Evolutionary conservation across 371 early-diverging fungal species (phyloP), one percentile per base, ranked within the genome.

Genomic region (Nematocida sp.): DNA sequence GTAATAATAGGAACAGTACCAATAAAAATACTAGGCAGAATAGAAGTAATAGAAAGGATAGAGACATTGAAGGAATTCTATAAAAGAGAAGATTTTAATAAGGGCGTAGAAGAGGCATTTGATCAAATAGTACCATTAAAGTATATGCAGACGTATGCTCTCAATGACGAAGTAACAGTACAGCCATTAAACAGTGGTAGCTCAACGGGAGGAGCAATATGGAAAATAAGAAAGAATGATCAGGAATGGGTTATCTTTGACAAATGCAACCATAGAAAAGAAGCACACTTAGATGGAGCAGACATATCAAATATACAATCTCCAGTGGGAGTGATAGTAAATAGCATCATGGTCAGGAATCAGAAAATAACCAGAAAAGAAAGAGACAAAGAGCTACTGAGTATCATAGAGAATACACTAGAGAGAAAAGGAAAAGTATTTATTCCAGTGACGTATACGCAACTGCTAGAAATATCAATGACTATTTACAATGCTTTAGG

Each of bases 131-230:
- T 86, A 0, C 81, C 87, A 17, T 83, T 98, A 37, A 86, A 93
- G 75, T 95, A 93, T 82, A 89, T 88, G 5, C 96, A 98, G 79
- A 91, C 93, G 0, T 87, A 85, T 55, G 83, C 88, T 7, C 89
- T 91, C 65, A 88, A 87, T 81, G 84, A 87, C 58, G 90, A 90
- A 5, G 90, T 96, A 13, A 87, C 87, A 0, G 87, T 96, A 47
- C 90, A 91, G 9, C 91, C 96, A 1, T 90, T 89, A 80, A 85
- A 89, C 38, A 94, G 94, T 17, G 99, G 97, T 4, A 92, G 95
- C 79, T 89, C 94, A 0, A 84, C 96, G 53, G 99, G 99, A 77
- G 96, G 95, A 43, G 89, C 94, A 0, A 85, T 96, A 31, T 98
- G 94, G 94, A 91, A 90, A 77, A 91, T 98, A 57, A 87, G 87